Percentiles rank a stretch among this genome's conserved stretches.
Conservation (phyloP, 768 basidiomycete species). For the Serendipita vermifera region DNA sequence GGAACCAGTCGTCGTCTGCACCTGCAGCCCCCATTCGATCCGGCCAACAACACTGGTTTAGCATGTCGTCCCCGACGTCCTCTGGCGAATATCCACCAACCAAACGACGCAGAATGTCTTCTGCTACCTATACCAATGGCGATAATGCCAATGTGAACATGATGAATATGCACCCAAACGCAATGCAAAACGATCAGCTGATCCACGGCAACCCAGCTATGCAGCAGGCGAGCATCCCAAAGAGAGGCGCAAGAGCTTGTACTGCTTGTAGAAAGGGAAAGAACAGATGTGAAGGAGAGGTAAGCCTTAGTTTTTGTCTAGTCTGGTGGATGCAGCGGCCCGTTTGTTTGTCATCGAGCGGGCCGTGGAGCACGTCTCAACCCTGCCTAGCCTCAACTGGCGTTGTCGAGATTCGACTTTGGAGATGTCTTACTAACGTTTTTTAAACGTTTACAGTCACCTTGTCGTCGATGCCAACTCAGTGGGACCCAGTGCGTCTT, state of each 20-base stretch:
- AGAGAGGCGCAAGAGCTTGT: conserved; percentile 80
- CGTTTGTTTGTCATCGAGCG: conserved; percentile 30
- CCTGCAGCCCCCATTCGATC: not conserved
- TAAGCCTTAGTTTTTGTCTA: conserved; percentile 24
- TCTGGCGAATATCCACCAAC: conserved; percentile 6
- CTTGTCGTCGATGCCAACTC: conserved; percentile 79
- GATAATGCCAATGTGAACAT: not conserved
- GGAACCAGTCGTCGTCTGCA: not conserved
- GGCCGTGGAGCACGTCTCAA: conserved; percentile 40
- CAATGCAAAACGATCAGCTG: not conserved
- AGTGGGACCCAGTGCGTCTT: conserved; percentile 72
- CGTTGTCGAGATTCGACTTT: conserved; percentile 28
- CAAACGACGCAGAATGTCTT: conserved; percentile 7
- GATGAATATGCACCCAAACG: not conserved
- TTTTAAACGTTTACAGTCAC: conserved; percentile 41
- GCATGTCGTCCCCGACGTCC: not conserved
- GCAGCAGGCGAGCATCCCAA: conserved; percentile 52
- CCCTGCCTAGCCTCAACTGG: conserved; percentile 48
- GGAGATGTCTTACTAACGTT: conserved; percentile 29
- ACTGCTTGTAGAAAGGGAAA: conserved; percentile 84
- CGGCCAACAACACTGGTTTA: not conserved
- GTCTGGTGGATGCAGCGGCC: conserved; percentile 13
- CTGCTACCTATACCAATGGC: not conserved
- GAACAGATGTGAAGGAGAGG: conserved; percentile 89
- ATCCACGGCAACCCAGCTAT: not conserved